Evolutionary conservation across 352 stramenopile species (phyloP).

Genomic region (Blastocystis hominis): DNA sequence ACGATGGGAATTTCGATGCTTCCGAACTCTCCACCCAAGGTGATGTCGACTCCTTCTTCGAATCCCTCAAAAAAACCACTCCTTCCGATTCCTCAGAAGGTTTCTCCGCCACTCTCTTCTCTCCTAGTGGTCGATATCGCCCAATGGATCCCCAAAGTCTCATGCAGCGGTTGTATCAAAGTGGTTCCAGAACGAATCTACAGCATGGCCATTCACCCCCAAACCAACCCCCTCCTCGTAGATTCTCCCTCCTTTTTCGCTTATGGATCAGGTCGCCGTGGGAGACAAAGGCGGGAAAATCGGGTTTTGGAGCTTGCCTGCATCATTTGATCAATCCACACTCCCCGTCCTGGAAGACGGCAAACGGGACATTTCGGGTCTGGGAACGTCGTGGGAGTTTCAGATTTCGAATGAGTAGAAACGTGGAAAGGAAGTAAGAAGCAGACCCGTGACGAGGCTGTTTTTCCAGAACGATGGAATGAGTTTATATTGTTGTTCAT

Average conservation of each 20-base stretch:
- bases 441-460: constrained; percentile 10
- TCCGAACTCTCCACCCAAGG: constrained; percentile 1
- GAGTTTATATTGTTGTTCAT: constrained; percentile 31
- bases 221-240: not conserved
- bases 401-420: constrained; percentile 12
- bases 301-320: constrained; percentile 36
- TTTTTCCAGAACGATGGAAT: not conserved
- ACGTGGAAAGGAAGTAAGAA: not conserved
- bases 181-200: constrained; percentile 44
- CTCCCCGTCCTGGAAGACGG: not conserved
- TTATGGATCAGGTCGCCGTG: not conserved
- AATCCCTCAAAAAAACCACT: not conserved
- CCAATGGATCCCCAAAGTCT: constrained; percentile 8
- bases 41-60: constrained; percentile 5
- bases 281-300: constrained; percentile 26
- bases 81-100: not conserved
- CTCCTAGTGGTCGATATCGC: not conserved
- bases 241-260: not conserved
- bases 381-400: constrained; percentile 33
- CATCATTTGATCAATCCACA: not conserved
- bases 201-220: constrained; percentile 37
- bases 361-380: not conserved
- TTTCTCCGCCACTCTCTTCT: not conserved
- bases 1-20: constrained; percentile 54
- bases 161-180: constrained; percentile 25